A percentile compares a stretch with the other conserved stretches of the same genome.
phyloP scores from a whole-genome alignment of 1,139 yeast genomes.

The Pichia sp. region DNA sequence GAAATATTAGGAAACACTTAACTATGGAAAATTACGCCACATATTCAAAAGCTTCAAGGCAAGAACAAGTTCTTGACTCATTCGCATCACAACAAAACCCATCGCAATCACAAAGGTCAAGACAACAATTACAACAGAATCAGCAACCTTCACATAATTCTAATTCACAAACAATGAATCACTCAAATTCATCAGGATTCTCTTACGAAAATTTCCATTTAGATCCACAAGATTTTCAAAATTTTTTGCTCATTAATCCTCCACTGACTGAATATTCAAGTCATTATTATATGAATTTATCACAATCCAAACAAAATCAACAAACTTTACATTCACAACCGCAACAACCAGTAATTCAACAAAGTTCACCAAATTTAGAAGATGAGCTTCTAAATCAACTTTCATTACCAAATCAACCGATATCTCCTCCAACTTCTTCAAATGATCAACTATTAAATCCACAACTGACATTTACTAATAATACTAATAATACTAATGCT shows the following conservation, averaged over 20 bases:
- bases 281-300: constrained; percentile 14
- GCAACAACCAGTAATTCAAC: not conserved
- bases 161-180: not conserved
- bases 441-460: not conserved
- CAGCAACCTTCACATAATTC: too few relatives aligned
- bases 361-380: not conserved
- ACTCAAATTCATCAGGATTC: constrained; percentile 1
- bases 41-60: too few relatives aligned
- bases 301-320: not conserved
- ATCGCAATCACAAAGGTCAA: too few relatives aligned
- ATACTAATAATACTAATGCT: too few relatives aligned
- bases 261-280: constrained; percentile 29
- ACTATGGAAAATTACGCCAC: too few relatives aligned
- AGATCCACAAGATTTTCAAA: constrained; percentile 31
- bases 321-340: not conserved
- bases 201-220: constrained; percentile 26
- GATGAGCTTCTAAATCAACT: constrained; percentile 2
- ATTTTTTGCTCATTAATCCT: constrained; percentile 29
- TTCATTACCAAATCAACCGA: not conserved
- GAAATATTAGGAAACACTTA: too few relatives aligned
- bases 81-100: too few relatives aligned
- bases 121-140: too few relatives aligned
- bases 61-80: too few relatives aligned
- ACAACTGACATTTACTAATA: too few relatives aligned
- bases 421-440: not conserved